Conservation (phyloP, 345 rosid genomes). For the Aegle marmelos region DNA sequence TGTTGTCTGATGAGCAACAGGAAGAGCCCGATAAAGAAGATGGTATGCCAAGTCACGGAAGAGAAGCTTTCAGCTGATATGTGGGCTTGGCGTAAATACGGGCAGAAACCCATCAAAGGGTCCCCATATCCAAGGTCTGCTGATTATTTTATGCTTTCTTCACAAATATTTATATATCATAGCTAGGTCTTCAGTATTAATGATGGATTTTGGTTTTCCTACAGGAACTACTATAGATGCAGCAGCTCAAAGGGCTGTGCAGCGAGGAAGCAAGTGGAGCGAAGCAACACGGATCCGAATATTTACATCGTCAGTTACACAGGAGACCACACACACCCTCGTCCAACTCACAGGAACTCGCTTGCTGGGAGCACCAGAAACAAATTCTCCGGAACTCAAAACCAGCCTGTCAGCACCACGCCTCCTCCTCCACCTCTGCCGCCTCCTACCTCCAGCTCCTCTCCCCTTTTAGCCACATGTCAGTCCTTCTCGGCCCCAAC, state of each 20-base stretch:
- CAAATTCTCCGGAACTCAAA: constrained; percentile 35
- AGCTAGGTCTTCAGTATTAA: neutral
- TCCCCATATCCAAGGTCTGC: constrained; percentile 81
- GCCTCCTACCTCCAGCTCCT: constrained; percentile 1
- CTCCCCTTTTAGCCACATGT: constrained; percentile 23
- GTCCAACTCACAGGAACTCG: constrained; percentile 84
- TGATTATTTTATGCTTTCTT: neutral
- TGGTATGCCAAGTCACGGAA: constrained; percentile 62
- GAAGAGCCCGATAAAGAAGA: constrained; percentile 63
- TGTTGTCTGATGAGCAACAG: constrained; percentile 28
- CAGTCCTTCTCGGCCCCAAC: constrained; percentile 59
- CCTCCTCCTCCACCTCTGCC: too few species aligned
- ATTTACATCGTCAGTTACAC: constrained; percentile 69
- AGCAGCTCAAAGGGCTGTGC: constrained; percentile 84
- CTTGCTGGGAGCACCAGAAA: constrained; percentile 85
- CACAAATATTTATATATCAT: neutral
- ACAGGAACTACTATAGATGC: constrained; percentile 86
- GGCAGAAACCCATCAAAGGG: constrained; percentile 95
- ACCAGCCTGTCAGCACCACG: neutral
- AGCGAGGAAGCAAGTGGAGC: constrained; percentile 92
- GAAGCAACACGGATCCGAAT: constrained; percentile 58
- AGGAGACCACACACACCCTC: constrained; percentile 90
- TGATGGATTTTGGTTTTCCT: neutral
- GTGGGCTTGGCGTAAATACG: constrained; percentile 99
- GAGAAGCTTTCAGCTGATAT: constrained; percentile 74